phyloP scores from a whole-genome alignment of 169 alveolate species.

The Cryptosporidium baileyi region DNA sequence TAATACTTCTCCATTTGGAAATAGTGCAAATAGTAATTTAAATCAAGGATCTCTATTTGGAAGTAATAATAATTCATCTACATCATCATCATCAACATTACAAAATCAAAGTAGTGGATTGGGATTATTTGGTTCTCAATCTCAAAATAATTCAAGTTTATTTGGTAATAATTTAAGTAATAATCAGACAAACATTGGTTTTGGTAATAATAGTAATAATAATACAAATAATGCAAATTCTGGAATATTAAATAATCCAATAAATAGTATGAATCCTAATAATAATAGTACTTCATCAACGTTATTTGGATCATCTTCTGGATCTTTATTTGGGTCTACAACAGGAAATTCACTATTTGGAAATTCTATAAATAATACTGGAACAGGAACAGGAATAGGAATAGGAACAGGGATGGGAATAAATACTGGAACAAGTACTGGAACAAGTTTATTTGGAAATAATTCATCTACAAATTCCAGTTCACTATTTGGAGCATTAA shows the following conservation, averaged over 20 bases:
- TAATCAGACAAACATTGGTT: not conserved
- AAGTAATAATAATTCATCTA: not conserved
- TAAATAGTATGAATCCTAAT: no score
- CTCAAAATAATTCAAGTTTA: not conserved
- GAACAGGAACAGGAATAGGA: no score
- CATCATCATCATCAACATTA: not conserved
- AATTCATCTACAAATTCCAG: not conserved
- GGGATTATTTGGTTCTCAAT: constrained; percentile 6
- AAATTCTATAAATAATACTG: not conserved
- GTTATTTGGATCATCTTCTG: not conserved
- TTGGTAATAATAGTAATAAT: not conserved
- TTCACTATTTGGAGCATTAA: not conserved
- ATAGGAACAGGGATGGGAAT: no score
- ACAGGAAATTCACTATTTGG: not conserved
- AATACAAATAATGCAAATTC: not conserved
- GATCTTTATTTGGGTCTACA: not conserved
- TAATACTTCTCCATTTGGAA: not conserved
- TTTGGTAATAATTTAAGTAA: not conserved
- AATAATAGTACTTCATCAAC: not conserved
- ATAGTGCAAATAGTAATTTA: not conserved
- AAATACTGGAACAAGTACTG: not conserved
- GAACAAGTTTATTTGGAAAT: not conserved
- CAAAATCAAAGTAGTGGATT: not conserved
- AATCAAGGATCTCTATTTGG: not conserved
- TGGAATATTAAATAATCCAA: not conserved